Percentiles rank a stretch among this genome's conserved stretches.
These are phyloP conservation scores for Boletus calvinii DNA, from an alignment of 1,284 basidiomycete genomes.

Conservation along the genomic window DNA sequence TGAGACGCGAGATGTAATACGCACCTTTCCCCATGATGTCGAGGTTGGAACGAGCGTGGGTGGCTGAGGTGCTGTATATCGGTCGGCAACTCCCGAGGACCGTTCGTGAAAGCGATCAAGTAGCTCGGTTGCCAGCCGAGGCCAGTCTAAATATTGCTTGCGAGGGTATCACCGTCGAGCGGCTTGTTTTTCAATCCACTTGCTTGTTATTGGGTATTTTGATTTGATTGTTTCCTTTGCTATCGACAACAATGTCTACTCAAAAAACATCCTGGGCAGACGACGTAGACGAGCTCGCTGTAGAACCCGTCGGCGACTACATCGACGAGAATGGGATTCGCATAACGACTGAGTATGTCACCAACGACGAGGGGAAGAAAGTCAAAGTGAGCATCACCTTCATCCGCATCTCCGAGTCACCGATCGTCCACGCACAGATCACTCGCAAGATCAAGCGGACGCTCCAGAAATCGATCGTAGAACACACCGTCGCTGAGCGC, in stretches of 20 bases:
- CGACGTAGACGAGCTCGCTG: constrained; percentile 71
- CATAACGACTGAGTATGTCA: constrained; percentile 79
- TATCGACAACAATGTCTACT: constrained; percentile 21
- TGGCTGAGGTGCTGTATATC: constrained; percentile 22
- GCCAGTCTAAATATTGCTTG: not conserved
- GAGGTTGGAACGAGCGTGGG: constrained; percentile 31
- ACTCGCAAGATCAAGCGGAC: constrained; percentile 87
- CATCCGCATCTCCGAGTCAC: not conserved
- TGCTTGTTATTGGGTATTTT: constrained; percentile 19
- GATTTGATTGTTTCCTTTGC: constrained; percentile 15
- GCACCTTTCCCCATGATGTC: constrained; percentile 67
- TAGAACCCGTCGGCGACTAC: constrained; percentile 58
- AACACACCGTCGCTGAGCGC: constrained; percentile 90
- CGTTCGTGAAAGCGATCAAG: no score
- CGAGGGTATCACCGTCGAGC: no score
- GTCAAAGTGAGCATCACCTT: constrained; percentile 67
- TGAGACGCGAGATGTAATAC: constrained; percentile 5
- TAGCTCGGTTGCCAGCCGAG: no score
- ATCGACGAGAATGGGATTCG: constrained; percentile 89
- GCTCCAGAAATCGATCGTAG: constrained; percentile 90
- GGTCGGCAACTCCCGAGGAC: not conserved
- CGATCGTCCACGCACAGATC: constrained; percentile 48
- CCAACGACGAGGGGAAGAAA: constrained; percentile 93
- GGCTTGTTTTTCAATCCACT: not conserved
- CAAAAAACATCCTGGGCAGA: constrained; percentile 81